Conservation (phyloP, 768 basidiomycete genomes). For the Terana coerulea region DNA sequence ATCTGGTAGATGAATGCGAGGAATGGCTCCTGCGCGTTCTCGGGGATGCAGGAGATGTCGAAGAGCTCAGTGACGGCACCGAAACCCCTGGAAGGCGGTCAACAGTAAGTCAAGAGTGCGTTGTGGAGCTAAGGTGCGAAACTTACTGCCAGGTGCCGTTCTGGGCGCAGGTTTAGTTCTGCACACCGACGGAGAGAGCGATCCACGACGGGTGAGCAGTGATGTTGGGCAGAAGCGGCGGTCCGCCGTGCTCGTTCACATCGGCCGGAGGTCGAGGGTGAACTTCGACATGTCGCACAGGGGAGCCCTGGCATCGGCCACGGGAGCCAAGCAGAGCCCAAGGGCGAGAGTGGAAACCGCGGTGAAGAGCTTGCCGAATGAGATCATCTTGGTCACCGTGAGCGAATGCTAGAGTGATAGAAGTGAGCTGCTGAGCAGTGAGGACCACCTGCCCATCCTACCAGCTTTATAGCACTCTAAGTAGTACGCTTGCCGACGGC, state of each 20-base stretch:
- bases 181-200: slow-evolving; percentile 38
- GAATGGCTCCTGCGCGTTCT: slow-evolving; percentile 25
- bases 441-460: too few relatives aligned
- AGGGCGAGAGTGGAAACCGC: too few relatives aligned
- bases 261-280: not conserved
- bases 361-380: not conserved
- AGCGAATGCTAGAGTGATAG: too few relatives aligned
- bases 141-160: slow-evolving; percentile 37
- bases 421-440: too few relatives aligned
- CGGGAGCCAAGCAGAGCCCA: not conserved
- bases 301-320: not conserved
- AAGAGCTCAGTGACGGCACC: slow-evolving; percentile 47
- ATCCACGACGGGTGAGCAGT: slow-evolving; percentile 31
- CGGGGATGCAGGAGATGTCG: slow-evolving; percentile 50
- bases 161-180: slow-evolving; percentile 46
- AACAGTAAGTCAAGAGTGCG: not conserved
- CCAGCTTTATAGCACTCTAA: too few relatives aligned
- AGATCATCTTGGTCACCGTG: too few relatives aligned
- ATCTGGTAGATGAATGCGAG: slow-evolving; percentile 30
- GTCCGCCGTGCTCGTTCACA: slow-evolving; percentile 14
- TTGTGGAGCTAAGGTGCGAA: not conserved
- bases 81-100: slow-evolving; percentile 1
- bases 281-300: not conserved
- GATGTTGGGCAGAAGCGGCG: slow-evolving; percentile 30
- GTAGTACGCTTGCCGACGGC: too few relatives aligned